Conservation (phyloP, 2,329 filamentous ascomycete genomes). For the Colletotrichum sp. region DNA sequence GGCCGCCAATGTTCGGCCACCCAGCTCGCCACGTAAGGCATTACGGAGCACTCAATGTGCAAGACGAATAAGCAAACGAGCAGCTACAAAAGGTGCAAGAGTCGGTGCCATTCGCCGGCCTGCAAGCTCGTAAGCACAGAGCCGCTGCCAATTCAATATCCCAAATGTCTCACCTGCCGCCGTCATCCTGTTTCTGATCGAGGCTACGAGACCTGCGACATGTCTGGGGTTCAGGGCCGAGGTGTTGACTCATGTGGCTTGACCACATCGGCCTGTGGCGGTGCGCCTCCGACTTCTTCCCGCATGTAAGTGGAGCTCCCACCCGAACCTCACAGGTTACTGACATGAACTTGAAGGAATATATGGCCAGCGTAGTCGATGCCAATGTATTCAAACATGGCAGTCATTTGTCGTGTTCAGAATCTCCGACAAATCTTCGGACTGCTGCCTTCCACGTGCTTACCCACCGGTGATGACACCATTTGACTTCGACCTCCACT, state of each 20-base stretch:
- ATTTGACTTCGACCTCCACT: background rate
- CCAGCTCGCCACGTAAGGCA: background rate
- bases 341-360: background rate
- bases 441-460: background rate
- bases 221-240: background rate
- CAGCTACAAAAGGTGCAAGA: background rate
- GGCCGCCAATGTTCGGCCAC: background rate
- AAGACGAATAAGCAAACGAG: background rate
- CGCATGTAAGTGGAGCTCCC: background rate
- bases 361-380: background rate
- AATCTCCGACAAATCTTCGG: background rate
- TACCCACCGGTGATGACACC: background rate
- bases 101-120: background rate
- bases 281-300: background rate
- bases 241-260: background rate
- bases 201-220: background rate
- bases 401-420: background rate
- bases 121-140: background rate
- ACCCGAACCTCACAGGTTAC: background rate
- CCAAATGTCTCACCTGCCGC: background rate
- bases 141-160: background rate
- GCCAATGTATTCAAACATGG: background rate
- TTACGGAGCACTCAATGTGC: background rate
- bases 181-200: background rate
- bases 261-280: background rate